Evolutionary conservation across 129 eudicot genomes (phyloP).

Genomic region (Solidago caesia): DNA sequence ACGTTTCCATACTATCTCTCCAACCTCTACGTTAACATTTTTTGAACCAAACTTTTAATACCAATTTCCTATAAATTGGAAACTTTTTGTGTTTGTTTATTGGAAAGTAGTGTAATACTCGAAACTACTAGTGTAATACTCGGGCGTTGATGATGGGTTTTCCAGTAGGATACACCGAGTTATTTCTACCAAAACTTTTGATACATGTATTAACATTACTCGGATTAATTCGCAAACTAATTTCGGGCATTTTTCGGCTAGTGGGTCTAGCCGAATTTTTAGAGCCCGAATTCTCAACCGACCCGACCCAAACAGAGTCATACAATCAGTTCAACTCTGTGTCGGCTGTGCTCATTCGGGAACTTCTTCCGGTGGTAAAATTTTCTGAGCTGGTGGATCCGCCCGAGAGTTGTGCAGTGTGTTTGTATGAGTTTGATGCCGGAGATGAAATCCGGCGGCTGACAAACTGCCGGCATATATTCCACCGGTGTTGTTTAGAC

Average conservation of each 20-base stretch:
- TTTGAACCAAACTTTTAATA: not conserved
- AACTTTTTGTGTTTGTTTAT: not conserved
- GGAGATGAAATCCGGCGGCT: constrained; percentile 83
- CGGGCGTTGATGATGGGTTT: constrained; percentile 51
- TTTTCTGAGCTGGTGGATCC: constrained; percentile 55
- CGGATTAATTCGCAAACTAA: constrained; percentile 47
- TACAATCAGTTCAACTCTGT: constrained; percentile 32
- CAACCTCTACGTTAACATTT: constrained; percentile 7
- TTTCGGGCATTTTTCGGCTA: constrained; percentile 26
- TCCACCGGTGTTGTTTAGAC: constrained; percentile 81
- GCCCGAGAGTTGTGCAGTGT: constrained; percentile 83
- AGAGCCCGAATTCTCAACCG: constrained; percentile 55
- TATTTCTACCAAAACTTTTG: constrained; percentile 60
- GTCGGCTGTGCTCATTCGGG: constrained; percentile 67
- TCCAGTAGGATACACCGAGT: constrained; percentile 69
- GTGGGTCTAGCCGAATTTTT: constrained; percentile 65
- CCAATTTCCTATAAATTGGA: constrained; percentile 12
- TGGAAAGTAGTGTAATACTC: not conserved
- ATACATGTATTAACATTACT: constrained; percentile 50
- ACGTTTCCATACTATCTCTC: constrained; percentile 14
- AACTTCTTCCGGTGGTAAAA: constrained; percentile 73
- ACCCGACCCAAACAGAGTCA: constrained; percentile 28
- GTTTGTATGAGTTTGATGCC: constrained; percentile 68
- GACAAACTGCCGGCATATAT: constrained; percentile 80
- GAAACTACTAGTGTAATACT: too few relatives aligned